These are phyloP conservation scores for Kwoniella heveanensis DNA, from an alignment of 768 basidiomycete species.

Conservation along the genomic window DNA sequence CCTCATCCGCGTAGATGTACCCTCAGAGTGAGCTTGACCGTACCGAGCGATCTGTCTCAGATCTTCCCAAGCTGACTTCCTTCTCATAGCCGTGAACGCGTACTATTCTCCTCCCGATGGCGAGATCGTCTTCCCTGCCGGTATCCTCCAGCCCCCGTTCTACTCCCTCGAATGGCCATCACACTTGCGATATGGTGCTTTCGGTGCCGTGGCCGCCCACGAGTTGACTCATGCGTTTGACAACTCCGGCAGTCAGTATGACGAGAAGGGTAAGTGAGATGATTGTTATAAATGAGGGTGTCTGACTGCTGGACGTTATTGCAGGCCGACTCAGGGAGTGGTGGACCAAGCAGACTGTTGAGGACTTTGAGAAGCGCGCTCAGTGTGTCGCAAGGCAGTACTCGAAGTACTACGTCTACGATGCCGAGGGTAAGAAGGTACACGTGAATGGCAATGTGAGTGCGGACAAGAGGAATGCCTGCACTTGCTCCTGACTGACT, in stretches of 20 bases:
- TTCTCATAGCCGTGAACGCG: slow-evolving; percentile 38
- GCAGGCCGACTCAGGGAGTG: slow-evolving; percentile 42
- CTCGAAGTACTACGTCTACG: slow-evolving; percentile 80
- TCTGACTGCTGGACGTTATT: too few species aligned
- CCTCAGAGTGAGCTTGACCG: slow-evolving; percentile 32
- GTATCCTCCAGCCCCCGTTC: slow-evolving; percentile 90
- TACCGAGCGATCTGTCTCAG: neutral
- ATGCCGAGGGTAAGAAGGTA: slow-evolving; percentile 78
- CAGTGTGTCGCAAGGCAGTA: slow-evolving; percentile 90
- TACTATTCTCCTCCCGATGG: slow-evolving; percentile 70
- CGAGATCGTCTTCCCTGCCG: slow-evolving; percentile 92
- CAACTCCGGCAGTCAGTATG: slow-evolving; percentile 81
- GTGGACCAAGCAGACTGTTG: slow-evolving; percentile 63
- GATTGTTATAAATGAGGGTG: too few species aligned
- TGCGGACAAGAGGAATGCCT: slow-evolving; percentile 55
- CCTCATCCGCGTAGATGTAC: slow-evolving; percentile 37
- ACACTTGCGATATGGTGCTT: slow-evolving; percentile 87
- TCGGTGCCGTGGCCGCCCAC: slow-evolving; percentile 88
- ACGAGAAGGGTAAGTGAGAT: slow-evolving; percentile 73
- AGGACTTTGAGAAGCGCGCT: slow-evolving; percentile 77
- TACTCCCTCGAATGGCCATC: slow-evolving; percentile 82
- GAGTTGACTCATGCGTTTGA: slow-evolving; percentile 70
- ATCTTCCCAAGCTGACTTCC: neutral
- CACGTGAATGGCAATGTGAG: slow-evolving; percentile 74
- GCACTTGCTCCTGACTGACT: neutral